Evolutionary conservation across 768 basidiomycete species (phyloP).

Genomic region (Termitomyces sp.): DNA sequence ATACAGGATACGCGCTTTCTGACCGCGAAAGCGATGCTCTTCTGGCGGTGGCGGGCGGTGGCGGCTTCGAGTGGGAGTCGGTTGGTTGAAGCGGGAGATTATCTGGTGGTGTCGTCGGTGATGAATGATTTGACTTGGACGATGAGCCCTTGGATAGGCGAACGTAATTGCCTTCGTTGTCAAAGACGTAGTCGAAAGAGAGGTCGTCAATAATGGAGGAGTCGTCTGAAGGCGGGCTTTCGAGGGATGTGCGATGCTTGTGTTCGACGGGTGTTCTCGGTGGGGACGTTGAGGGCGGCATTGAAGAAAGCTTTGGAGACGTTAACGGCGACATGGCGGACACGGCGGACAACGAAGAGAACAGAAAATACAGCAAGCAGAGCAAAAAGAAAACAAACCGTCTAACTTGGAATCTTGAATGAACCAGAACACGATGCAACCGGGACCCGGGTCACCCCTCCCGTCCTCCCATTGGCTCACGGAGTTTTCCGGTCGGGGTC

Average conservation of each 20-base stretch:
- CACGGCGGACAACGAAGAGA: constrained; percentile 25
- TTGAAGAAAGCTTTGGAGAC: constrained; percentile 13
- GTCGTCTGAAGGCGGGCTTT: constrained; percentile 49
- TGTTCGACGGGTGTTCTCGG: constrained; percentile 36
- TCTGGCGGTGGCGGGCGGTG: constrained; percentile 36
- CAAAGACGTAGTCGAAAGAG: constrained; percentile 61
- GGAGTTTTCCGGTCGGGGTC: constrained; percentile 23
- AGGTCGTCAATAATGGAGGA: constrained; percentile 60
- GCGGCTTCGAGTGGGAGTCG: constrained; percentile 32
- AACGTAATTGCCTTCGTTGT: constrained; percentile 51
- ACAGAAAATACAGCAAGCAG: constrained; percentile 22
- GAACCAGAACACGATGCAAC: constrained; percentile 27
- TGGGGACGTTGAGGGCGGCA: constrained; percentile 31
- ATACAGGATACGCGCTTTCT: constrained; percentile 56
- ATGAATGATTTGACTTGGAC: constrained; percentile 39
- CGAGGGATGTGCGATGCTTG: constrained; percentile 24
- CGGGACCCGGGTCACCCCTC: constrained; percentile 21
- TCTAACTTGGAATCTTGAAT: constrained; percentile 1
- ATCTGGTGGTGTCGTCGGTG: constrained; percentile 44
- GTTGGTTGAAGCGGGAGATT: constrained; percentile 29
- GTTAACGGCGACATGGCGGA: constrained; percentile 13
- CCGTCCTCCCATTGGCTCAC: constrained; percentile 15
- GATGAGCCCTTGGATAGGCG: constrained; percentile 52
- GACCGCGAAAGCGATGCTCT: constrained; percentile 61
- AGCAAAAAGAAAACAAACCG: constrained; percentile 16